Evolutionary conservation across 2,329 filamentous ascomycete species (phyloP).

Genomic region (Dothideomycetes sp.): DNA sequence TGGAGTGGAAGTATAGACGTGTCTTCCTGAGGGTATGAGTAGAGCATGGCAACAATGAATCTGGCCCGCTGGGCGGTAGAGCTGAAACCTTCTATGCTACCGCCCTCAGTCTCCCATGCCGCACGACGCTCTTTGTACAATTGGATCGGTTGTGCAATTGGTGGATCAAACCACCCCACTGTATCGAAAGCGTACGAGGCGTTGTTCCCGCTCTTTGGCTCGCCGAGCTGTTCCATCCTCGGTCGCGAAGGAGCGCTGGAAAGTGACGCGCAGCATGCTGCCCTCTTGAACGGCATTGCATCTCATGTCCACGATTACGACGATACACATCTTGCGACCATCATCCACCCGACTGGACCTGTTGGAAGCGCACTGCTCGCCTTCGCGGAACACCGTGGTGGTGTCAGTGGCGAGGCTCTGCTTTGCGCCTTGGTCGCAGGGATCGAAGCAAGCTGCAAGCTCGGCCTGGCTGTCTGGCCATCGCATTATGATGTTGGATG

Average conservation of each 20-base stretch:
- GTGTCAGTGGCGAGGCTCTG: constrained; percentile 35
- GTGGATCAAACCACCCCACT: constrained; percentile 37
- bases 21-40: too few relatives aligned
- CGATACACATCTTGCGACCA: constrained; percentile 44
- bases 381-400: constrained; percentile 30
- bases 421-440: constrained; percentile 41
- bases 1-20: too few relatives aligned
- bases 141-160: constrained; percentile 43
- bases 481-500: constrained; percentile 46
- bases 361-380: constrained; percentile 41
- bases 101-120: constrained; percentile 31
- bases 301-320: constrained; percentile 48
- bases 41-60: too few relatives aligned
- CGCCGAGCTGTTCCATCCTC: constrained; percentile 25
- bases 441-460: constrained; percentile 42
- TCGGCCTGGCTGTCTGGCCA: constrained; percentile 42
- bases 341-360: constrained; percentile 44
- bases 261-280: constrained; percentile 37
- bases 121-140: constrained; percentile 42
- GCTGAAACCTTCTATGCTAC: too few relatives aligned
- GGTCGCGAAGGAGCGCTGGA: constrained; percentile 21
- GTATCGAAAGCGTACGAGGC: constrained; percentile 27
- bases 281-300: constrained; percentile 43
- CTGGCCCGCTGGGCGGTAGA: too few relatives aligned
- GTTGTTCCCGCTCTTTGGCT: constrained; percentile 27